Evolutionary conservation across 441 rosid species (phyloP).

Genomic region (Aleurites moluccanus): DNA sequence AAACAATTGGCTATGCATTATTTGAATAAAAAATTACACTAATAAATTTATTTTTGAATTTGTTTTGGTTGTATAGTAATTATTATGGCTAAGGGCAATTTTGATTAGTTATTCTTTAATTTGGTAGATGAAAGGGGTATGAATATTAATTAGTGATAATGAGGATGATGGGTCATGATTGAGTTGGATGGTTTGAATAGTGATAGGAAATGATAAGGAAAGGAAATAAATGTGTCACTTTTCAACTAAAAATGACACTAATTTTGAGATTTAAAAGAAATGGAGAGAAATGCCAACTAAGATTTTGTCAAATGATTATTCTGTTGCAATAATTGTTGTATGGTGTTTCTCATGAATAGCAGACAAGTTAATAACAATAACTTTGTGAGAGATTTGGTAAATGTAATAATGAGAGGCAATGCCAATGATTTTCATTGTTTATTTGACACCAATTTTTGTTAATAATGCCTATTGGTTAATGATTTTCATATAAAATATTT

Average conservation of each 20-base stretch:
- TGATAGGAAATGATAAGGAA: background rate
- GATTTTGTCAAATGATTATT: background rate
- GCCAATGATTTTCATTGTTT: background rate
- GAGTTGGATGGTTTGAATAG: background rate
- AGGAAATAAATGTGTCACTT: background rate
- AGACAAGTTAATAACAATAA: background rate
- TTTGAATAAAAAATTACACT: too few relatives aligned
- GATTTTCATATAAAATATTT: too few relatives aligned
- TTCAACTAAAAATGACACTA: background rate
- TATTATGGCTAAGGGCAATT: too few relatives aligned
- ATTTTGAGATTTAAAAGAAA: background rate
- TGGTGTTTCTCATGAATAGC: background rate
- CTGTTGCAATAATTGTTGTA: background rate
- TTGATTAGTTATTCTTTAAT: background rate
- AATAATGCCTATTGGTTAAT: too few relatives aligned
- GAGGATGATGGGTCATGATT: background rate
- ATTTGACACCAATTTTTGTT: too few relatives aligned
- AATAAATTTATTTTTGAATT: too few relatives aligned
- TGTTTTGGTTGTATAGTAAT: too few relatives aligned
- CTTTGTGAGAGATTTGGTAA: background rate
- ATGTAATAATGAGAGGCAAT: background rate
- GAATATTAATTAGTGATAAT: background rate
- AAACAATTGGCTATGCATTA: too few relatives aligned
- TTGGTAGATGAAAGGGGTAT: background rate
- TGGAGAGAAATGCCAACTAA: background rate